Evolutionary conservation across 2,329 filamentous ascomycete genomes (phyloP).

Genomic region (Xylariales sp.): DNA sequence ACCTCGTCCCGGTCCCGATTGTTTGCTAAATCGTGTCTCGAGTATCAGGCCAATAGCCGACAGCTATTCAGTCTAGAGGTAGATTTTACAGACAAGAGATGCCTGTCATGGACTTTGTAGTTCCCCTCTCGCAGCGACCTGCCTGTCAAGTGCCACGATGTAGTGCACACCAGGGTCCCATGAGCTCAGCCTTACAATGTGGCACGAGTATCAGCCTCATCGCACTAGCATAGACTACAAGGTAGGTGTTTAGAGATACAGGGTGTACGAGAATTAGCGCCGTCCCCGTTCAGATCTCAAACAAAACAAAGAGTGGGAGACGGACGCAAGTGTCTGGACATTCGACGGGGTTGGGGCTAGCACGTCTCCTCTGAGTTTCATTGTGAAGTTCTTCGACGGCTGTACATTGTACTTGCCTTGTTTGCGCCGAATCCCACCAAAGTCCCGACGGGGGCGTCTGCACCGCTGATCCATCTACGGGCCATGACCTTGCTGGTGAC

Average conservation of each 20-base stretch:
- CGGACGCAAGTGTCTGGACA: background rate
- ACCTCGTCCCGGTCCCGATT: too few relatives aligned
- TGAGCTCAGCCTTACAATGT: conserved; percentile 24
- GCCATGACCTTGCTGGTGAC: conserved; percentile 2
- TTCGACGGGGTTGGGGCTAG: background rate
- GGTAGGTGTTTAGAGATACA: too few relatives aligned
- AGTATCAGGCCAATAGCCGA: background rate
- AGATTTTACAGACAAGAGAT: background rate
- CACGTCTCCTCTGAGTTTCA: background rate
- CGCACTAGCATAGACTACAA: background rate
- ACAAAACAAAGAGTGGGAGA: background rate
- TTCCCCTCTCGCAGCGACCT: background rate
- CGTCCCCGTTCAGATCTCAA: background rate
- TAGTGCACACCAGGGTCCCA: background rate
- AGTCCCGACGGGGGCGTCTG: background rate
- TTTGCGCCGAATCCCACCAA: conserved; percentile 1
- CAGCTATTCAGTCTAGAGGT: background rate
- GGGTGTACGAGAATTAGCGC: background rate
- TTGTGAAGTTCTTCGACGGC: too few relatives aligned
- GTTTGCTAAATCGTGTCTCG: background rate
- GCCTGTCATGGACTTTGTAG: background rate
- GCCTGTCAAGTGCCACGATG: background rate
- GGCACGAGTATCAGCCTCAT: conserved; percentile 8
- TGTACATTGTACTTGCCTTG: too few relatives aligned
- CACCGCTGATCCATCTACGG: background rate